Evolutionary conservation across 768 basidiomycete genomes (phyloP), one percentile per base, ranked within the genome.

Genomic region (Pseudohyphozyma bogoriensis): DNA sequence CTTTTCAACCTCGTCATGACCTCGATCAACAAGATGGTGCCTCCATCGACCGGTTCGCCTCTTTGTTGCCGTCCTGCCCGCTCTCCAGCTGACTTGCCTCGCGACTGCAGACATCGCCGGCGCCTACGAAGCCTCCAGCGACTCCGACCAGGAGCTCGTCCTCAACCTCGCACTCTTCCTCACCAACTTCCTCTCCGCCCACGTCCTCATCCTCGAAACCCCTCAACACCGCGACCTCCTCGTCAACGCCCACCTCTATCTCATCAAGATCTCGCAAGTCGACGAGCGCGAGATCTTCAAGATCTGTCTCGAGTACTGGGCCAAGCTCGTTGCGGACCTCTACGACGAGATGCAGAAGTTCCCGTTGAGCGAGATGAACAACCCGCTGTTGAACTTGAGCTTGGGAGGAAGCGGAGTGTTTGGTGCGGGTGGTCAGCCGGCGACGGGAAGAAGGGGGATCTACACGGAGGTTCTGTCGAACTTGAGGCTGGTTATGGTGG

Each of bases 251-350:
- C 93, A 99, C 74, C 77, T 93, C 32, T 99, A 97, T 76, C 89
- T 99, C 82, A 89, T 97, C 72, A 97, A 96, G 75, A 84, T 99
- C 39, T 92, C 89, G 0, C 90, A 91, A 68, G 95, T 99, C 37
- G 93, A 99, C 69, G 95, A 99, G 72, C 85, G 93, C 54, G 95
- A 99, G 74, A 87, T 99, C 65, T 97, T 97, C 83, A 99, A 99
- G 77, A 95, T 99, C 70, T 95, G 93, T 68, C 76, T 97, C 70
- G 95, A 97, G 72, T 99, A 97, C 76, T 99, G 95, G 89, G 74
- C 84, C 56, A 91, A 92, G 74, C 84, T 99, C 31, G 93, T 99
- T 18, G 83, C 89, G 2, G 93, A 95, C 72, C 80, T 99, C 24
- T 97, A 99, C 72, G 93, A 96, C 64, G 95, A 99, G 77, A 86